Conservation (phyloP, 345 rosid genomes). For the Ceriops zippeliana region DNA sequence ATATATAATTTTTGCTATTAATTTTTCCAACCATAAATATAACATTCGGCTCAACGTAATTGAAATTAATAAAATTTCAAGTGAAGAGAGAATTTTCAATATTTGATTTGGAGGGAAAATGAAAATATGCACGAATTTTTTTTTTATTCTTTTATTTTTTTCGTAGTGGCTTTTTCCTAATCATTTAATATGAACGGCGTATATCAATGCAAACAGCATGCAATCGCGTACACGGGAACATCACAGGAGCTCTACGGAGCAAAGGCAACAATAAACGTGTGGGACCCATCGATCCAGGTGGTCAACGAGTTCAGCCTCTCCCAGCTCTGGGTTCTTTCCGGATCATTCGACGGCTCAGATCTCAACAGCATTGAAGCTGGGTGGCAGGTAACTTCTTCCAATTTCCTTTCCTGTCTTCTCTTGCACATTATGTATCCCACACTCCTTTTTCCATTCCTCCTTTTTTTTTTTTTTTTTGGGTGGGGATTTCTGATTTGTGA, state of each 20-base stretch:
- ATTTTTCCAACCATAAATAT: too few relatives aligned
- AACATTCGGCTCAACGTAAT: too few relatives aligned
- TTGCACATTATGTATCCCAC: conserved; percentile 8
- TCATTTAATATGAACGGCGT: not conserved
- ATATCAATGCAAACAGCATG: conserved; percentile 17
- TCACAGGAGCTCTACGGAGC: conserved; percentile 29
- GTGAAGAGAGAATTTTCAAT: too few relatives aligned
- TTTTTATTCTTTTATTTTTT: not conserved
- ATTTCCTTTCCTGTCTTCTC: conserved; percentile 18
- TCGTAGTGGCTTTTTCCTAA: not conserved
- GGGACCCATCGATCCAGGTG: conserved; percentile 33
- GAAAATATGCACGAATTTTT: not conserved
- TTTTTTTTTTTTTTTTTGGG: not conserved
- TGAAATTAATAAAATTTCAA: too few relatives aligned
- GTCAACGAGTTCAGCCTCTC: conserved; percentile 38
- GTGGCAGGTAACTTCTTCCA: conserved; percentile 42
- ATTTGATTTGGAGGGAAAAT: too few relatives aligned
- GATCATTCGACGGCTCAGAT: conserved; percentile 39
- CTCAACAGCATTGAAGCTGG: conserved; percentile 43
- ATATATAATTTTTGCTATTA: not conserved
- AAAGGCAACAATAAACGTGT: conserved; percentile 33
- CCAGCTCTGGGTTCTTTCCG: conserved; percentile 36
- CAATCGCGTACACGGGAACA: conserved; percentile 33
- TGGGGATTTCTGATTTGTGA: conserved; percentile 34
- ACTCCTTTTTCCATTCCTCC: not conserved